phyloP scores from a whole-genome alignment of 2,329 filamentous ascomycete species.

The Fusarium sp. region DNA sequence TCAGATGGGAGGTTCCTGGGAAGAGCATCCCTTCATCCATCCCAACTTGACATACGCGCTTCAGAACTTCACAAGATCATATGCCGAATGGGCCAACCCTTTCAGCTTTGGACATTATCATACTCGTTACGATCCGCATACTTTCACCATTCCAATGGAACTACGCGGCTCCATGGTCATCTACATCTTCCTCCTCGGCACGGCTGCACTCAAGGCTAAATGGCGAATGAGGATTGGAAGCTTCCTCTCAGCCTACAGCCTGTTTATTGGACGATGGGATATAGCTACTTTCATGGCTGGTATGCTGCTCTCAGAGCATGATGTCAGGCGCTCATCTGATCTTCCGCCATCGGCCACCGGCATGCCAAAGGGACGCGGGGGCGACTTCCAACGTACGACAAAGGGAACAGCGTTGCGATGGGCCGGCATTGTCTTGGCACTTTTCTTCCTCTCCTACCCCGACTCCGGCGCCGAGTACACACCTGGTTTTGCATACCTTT shows the following conservation, averaged over 20 bases:
- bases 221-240: constrained; percentile 49
- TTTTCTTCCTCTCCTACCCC: constrained; percentile 55
- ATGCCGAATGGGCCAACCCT: constrained; percentile 55
- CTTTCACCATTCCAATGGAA: constrained; percentile 57
- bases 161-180: constrained; percentile 55
- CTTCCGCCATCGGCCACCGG: constrained; percentile 29
- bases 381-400: constrained; percentile 14
- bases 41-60: constrained; percentile 53
- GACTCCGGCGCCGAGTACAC: constrained; percentile 54
- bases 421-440: constrained; percentile 46
- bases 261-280: constrained; percentile 54
- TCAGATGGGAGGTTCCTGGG: constrained; percentile 55
- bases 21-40: constrained; percentile 55
- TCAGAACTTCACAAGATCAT: constrained; percentile 52
- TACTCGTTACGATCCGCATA: constrained; percentile 55
- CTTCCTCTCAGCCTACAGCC: constrained; percentile 49
- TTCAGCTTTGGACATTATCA: constrained; percentile 55
- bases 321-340: constrained; percentile 46
- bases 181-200: constrained; percentile 55
- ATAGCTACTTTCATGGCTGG: constrained; percentile 55
- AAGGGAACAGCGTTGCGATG: constrained; percentile 43
- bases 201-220: constrained; percentile 50
- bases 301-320: constrained; percentile 52
- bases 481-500: constrained; percentile 51
- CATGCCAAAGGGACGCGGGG: constrained; percentile 7